Conservation (phyloP, 768 basidiomycete genomes). For the Ramaria sp. region DNA sequence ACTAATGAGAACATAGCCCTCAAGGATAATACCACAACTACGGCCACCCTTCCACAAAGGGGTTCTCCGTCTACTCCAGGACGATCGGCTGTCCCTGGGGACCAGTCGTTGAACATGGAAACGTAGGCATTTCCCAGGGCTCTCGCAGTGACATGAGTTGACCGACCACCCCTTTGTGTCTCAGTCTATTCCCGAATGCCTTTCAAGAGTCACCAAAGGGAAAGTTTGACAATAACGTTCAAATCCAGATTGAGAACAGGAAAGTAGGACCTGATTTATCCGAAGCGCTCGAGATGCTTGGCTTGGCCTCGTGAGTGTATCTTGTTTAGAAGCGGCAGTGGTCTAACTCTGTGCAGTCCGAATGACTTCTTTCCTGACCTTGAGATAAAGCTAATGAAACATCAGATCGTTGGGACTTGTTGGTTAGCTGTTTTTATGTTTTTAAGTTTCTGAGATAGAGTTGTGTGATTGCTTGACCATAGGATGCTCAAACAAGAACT, state of each 20-base stretch:
- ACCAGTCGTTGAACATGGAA: conserved; percentile 2
- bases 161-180: neutral
- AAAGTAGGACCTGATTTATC: conserved; percentile 5
- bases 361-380: conserved; percentile 58
- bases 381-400: conserved; percentile 57
- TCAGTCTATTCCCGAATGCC: conserved; percentile 5
- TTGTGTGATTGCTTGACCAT: neutral
- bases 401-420: conserved; percentile 67
- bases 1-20: neutral
- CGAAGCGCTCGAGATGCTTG: conserved; percentile 1
- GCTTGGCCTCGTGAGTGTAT: neutral
- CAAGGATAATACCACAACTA: too few relatives aligned
- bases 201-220: conserved; percentile 2
- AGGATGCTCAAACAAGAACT: conserved; percentile 54
- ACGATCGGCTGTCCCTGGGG: neutral
- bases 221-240: conserved; percentile 2
- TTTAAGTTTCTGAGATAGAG: neutral
- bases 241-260: neutral
- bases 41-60: neutral
- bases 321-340: neutral
- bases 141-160: neutral
- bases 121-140: neutral
- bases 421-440: conserved; percentile 27
- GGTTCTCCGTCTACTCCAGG: neutral
- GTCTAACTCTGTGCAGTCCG: conserved; percentile 21